Percentiles rank a stretch among this genome's conserved stretches.
Conservation (phyloP, 2,329 filamentous ascomycete genomes). For the Aspergillus luchuensis region DNA sequence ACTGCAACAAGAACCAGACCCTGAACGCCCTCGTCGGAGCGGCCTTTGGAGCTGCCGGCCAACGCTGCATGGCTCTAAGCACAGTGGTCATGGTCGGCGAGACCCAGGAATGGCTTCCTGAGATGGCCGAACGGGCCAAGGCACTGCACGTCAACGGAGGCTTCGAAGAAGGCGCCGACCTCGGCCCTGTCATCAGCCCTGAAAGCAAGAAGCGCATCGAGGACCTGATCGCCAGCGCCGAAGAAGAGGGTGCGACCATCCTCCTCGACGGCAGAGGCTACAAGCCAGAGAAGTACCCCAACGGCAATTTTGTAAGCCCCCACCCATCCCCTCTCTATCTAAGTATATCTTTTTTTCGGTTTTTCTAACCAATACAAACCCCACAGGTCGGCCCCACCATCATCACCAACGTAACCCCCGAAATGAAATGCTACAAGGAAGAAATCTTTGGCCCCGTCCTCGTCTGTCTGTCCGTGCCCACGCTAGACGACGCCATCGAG, state of each 20-base stretch:
- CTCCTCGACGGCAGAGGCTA: constrained; percentile 63
- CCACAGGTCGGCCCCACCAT: constrained; percentile 63
- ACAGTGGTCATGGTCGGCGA: constrained; percentile 66
- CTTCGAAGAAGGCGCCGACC: constrained; percentile 63
- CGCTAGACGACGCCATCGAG: constrained; percentile 63
- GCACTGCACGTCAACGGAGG: constrained; percentile 62
- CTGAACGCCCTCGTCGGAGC: constrained; percentile 68
- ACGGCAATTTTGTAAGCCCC: constrained; percentile 64
- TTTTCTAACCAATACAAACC: too few species aligned
- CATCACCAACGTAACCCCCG: constrained; percentile 64
- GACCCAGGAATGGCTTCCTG: constrained; percentile 65
- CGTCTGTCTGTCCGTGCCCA: constrained; percentile 62
- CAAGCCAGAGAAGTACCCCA: constrained; percentile 65
- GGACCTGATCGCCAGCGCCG: constrained; percentile 61
- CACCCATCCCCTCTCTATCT: not conserved
- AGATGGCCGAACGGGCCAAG: constrained; percentile 65
- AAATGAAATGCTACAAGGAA: constrained; percentile 68
- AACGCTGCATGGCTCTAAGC: constrained; percentile 70
- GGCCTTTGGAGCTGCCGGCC: constrained; percentile 69
- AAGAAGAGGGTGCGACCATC: constrained; percentile 65
- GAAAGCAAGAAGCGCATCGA: constrained; percentile 66
- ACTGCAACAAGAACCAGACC: constrained; percentile 70
- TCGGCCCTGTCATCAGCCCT: constrained; percentile 66
- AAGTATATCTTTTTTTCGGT: not conserved
- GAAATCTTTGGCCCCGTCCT: constrained; percentile 70